Base-by-base conservation (phyloP, 2,329 filamentous ascomycete genomes). In the Pseudogymnoascus sp. region DNA sequence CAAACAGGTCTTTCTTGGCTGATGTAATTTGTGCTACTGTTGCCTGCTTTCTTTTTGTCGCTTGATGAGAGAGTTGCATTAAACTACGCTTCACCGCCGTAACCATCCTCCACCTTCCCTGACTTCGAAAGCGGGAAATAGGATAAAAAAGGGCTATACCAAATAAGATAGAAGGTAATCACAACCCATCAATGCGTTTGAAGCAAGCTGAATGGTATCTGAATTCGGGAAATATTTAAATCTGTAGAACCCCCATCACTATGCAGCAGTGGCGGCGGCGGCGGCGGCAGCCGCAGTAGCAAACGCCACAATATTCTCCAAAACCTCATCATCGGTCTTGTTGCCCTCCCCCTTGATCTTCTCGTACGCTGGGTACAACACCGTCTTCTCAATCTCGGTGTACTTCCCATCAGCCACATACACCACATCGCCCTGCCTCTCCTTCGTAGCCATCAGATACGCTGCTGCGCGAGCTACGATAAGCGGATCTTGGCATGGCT, bases 301-400 rank as follows among this genome's bases (percentile, higher is more conserved):
- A 15, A 60, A 58, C 43, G n/a, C 60, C 12, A 61, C 41, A 47
- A 68, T 65, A 60, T 69, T 67, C 9, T 60, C 63, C 57, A 75
- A 62, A 8, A 74, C 68, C 25, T 75, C 70, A 38, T 77, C 75
- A 60, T 77, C 75, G 4, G 50, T 62, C 4, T 68, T 68, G 6
- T 72, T 72, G 22, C 71, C 69, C 2, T 66, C 65, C 0, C 74
- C 71, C 35, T 66, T 69, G 28, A 76, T 70, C 3, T 63, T 62
- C 11, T 70, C 66, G 14, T 67, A 76, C 0, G 71, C 68, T 1
- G 75, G 75, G 4, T 70, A 65, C 7, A 76, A 60, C 1, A 76
- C 61, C 2, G 73, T 68, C 62, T 82, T 77, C 61, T 85, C 82
- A 14, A 84, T 75, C 68, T 85, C 82, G 62, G 71, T 75, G 66